Conservation (phyloP, 202 grass and related monocot genomes). For the Schoenoplectus tabernaemontani region DNA sequence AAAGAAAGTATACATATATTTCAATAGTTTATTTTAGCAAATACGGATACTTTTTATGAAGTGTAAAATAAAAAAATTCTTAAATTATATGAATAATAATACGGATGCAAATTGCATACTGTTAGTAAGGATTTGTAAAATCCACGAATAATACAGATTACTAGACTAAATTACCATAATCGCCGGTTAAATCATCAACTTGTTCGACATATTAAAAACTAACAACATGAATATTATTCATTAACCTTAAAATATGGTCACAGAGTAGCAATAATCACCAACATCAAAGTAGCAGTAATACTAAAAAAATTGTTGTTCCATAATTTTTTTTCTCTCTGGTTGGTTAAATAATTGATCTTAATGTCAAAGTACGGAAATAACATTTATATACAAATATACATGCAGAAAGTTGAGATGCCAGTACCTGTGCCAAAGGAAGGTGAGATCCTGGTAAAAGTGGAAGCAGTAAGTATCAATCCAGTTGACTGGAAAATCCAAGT, state of each 20-base stretch:
- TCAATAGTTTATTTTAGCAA: no score
- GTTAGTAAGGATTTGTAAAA: neutral
- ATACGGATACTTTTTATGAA: no score
- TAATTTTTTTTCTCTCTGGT: neutral
- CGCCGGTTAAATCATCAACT: neutral
- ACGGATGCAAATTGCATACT: no score
- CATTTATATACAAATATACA: no score
- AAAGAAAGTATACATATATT: no score
- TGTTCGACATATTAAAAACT: neutral
- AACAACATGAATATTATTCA: neutral
- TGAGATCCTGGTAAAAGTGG: conserved; percentile 48
- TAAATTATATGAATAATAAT: no score
- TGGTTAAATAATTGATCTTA: neutral
- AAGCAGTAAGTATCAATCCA: conserved; percentile 51
- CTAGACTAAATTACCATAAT: neutral
- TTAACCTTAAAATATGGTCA: neutral
- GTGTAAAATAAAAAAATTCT: no score
- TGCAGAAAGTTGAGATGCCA: conserved; percentile 42
- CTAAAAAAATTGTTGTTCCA: neutral
- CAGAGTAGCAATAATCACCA: neutral
- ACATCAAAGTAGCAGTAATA: neutral
- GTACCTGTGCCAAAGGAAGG: conserved; percentile 44
- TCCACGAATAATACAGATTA: neutral
- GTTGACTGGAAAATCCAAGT: conserved; percentile 45
- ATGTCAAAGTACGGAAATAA: neutral